phyloP scores from a whole-genome alignment of 2,329 filamentous ascomycete genomes.

The Botrytis elliptica region DNA sequence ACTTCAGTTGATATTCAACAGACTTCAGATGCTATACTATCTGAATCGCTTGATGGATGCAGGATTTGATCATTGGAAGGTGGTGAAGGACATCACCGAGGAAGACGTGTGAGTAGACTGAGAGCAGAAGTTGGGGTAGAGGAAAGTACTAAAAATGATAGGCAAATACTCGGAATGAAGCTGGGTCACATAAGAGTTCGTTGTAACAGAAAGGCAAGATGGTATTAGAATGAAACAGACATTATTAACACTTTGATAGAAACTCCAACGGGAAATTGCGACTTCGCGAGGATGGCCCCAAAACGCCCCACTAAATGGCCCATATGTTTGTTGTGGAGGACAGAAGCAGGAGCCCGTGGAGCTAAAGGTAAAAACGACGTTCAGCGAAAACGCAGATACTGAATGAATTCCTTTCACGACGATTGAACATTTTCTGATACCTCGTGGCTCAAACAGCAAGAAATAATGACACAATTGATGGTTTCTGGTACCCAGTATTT shows the following conservation, averaged over 20 bases:
- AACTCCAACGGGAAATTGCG: slow-evolving; percentile 20
- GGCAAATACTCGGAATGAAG: slow-evolving; percentile 12
- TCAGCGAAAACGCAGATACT: neutral
- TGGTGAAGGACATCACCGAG: slow-evolving; percentile 19
- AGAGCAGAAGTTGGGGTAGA: neutral
- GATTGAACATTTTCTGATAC: neutral
- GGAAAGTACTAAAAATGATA: neutral
- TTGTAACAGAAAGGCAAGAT: neutral
- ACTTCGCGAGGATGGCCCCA: slow-evolving; percentile 19
- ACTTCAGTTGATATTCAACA: neutral
- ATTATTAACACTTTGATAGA: slow-evolving; percentile 8
- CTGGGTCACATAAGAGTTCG: slow-evolving; percentile 17
- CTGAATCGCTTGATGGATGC: neutral
- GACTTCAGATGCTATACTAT: slow-evolving; percentile 11
- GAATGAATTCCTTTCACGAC: neutral
- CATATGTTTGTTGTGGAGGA: neutral
- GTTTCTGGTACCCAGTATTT: neutral
- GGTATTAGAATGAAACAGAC: neutral
- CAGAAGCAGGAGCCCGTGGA: neutral
- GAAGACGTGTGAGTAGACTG: slow-evolving; percentile 14
- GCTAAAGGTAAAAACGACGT: neutral
- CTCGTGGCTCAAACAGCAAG: neutral
- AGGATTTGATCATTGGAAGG: slow-evolving; percentile 17
- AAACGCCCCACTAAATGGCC: slow-evolving; percentile 7
- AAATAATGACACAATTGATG: neutral